Conservation (phyloP, 169 alveolate species). For the Eimeria necatrix region DNA sequence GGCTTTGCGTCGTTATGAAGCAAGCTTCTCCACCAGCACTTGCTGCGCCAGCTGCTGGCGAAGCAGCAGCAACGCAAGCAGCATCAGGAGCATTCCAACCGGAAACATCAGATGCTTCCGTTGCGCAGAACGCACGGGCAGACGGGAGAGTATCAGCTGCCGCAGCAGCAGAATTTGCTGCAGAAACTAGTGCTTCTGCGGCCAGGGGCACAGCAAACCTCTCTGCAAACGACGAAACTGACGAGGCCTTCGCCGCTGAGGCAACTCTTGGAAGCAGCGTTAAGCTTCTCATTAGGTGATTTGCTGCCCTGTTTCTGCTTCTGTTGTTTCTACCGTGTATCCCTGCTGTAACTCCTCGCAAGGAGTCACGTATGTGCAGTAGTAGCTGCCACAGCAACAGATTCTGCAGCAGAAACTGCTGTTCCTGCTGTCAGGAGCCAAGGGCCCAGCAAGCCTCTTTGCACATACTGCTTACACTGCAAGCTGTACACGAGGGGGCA, state of each 20-base stretch:
- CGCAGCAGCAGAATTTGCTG: not conserved
- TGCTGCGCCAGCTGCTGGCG: not conserved
- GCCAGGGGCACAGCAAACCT: not conserved
- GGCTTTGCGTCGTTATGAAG: not conserved
- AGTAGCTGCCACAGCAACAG: no score
- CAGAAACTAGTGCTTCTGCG: not conserved
- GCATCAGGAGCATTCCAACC: not conserved
- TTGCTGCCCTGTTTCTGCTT: not conserved
- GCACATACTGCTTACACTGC: not conserved
- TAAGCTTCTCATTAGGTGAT: not conserved
- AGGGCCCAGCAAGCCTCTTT: no score
- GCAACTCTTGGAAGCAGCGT: not conserved
- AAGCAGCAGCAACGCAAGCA: not conserved
- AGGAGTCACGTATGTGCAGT: no score
- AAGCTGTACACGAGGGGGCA: not conserved
- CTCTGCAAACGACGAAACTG: not conserved
- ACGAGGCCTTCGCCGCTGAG: not conserved
- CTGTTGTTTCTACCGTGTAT: not conserved
- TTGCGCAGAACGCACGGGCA: no score
- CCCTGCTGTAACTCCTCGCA: no score
- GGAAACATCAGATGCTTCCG: not conserved
- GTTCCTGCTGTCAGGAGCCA: not conserved
- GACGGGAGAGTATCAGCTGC: not conserved
- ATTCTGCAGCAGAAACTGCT: not conserved
- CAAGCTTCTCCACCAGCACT: not conserved